Base-by-base conservation (phyloP, 441 rosid species). In the Jatropha multifida region DNA sequence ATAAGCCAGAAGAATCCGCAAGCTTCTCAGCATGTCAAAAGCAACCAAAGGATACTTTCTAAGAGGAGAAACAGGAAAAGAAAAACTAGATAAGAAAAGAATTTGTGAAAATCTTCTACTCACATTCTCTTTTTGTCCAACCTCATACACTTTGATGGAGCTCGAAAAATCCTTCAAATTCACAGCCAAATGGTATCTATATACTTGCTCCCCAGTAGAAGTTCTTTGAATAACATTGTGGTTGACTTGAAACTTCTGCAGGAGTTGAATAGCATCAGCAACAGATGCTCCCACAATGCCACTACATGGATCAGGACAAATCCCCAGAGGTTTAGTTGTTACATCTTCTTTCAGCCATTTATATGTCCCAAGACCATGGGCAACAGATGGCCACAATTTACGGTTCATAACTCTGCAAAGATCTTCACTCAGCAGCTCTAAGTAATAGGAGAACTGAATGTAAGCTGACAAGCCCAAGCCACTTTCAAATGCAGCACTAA, bases 311-410 rank as follows among this genome's bases (percentile, higher is more conserved):
- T 86, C 81, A 63, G 65, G 83, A 63, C 64, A 79, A 78, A 95
- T 87, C 76, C 88, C 86, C 68, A 95, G 82, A 72, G 84, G 82
- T 78, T 76, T 75, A 72, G 82, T 73, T 76, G 91, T 77, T 73
- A 90, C 87, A 81, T 95, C 99, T 85, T 93, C 91, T 77, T 85
- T 80, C 79, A 95, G 93, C 99, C 98, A 95, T 76, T 71, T 76
- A 69, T 88, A 95, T 56, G 99, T 95, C 80, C 99, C 99, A 76
- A 95, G 94, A 76, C 99, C 99, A 84, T 95, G 99, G 73, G 97
- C 95, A 65, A 92, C 77, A 66, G 85, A 62, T 76, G 88, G 80
- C 65, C 82, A 68, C 26, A 77, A 73, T 75, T 85, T 79, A 74
- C 74, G 73, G 20, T 84, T 84, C 85, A 75, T 83, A 73, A 72